Evolutionary conservation across 2,329 filamentous ascomycete species (phyloP), one percentile per base, ranked within the genome.

Genomic region (Fusarium staphyleae): DNA sequence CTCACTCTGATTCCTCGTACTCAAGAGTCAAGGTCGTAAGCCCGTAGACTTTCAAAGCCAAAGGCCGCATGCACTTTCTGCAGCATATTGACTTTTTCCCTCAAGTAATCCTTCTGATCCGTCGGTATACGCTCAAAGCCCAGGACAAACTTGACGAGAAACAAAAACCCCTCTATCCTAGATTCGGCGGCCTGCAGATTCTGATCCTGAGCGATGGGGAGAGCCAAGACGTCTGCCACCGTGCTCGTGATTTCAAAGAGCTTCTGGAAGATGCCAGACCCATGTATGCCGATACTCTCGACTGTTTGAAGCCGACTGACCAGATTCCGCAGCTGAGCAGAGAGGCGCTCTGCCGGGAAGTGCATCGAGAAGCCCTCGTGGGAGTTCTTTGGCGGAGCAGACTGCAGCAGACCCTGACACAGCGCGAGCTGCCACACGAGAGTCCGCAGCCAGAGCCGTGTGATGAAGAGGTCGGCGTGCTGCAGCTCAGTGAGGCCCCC

Each of bases 211-310:
- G 4, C 75, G 3, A 76, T 74, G 0, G 80, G 78, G 1, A 84
- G 68, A 13, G 81, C 78, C 39, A 85, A 71, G 1, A 86, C 83
- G 48, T 85, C 83, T 0, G 82, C 81, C 30, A 85, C 81, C 0
- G 82, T 84, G 58, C 81, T 83, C 0, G 81, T 81, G 45, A 86
- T 82, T 59, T 86, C 83, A 41, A 86, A 83, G 2, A 86, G 69
- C 58, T 86, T 86, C 48, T 82, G 78, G 14, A 84, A 68, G 41
- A 86, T 82, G 6, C 80, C 80, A n/a, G 75, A 80, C 5, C 83
- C 82, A 57, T 86, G 81, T 1, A 82, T 76, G 4, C 77, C 78
- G 37, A 85, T 78, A 26, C 78, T 78, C n/a, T 72, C 69, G 1
- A 72, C 66, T 30, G 66, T 74, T 4, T 69, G 65, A 0, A 77